Percentiles rank a stretch among this genome's conserved stretches.
Evolutionary conservation across 768 basidiomycete species (phyloP).

Genomic region (Fomitopsis pulvina): DNA sequence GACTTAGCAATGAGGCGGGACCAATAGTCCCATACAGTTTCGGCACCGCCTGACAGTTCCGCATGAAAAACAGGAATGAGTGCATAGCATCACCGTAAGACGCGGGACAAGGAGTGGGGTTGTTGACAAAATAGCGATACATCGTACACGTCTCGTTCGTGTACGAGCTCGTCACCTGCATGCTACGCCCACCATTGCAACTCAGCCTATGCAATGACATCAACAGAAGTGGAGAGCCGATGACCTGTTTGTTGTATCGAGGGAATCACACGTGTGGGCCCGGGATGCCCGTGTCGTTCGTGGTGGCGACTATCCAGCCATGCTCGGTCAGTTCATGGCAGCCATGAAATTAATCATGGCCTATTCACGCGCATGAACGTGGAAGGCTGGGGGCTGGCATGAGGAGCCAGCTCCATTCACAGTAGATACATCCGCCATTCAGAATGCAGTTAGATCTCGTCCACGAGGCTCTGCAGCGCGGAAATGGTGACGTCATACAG

Average conservation of each 20-base stretch:
- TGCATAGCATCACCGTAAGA: conserved; percentile 56
- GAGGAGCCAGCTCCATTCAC: conserved; percentile 29
- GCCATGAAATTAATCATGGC: background rate
- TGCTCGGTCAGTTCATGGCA: background rate
- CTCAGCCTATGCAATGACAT: conserved; percentile 46
- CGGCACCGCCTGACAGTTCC: conserved; percentile 85
- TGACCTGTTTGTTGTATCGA: conserved; percentile 56
- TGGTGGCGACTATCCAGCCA: conserved; percentile 69
- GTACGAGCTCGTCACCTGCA: conserved; percentile 63
- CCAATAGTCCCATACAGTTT: conserved; percentile 55
- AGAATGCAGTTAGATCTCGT: conserved; percentile 91
- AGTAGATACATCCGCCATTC: conserved; percentile 91
- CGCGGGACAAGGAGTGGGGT: conserved; percentile 86
- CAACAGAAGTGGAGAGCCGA: background rate
- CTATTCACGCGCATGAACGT: conserved; percentile 68
- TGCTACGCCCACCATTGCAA: conserved; percentile 78
- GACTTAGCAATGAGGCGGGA: conserved; percentile 37
- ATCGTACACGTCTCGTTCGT: conserved; percentile 60
- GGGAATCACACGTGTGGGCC: conserved; percentile 76
- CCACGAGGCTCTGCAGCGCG: conserved; percentile 92
- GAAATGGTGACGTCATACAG: conserved; percentile 66
- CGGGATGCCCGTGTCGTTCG: conserved; percentile 69
- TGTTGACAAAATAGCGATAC: conserved; percentile 70
- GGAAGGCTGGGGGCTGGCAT: conserved; percentile 92
- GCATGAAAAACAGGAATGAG: conserved; percentile 51